Base-by-base conservation (phyloP, 176 grass and related monocot species). In the Cymbopogon citratus region DNA sequence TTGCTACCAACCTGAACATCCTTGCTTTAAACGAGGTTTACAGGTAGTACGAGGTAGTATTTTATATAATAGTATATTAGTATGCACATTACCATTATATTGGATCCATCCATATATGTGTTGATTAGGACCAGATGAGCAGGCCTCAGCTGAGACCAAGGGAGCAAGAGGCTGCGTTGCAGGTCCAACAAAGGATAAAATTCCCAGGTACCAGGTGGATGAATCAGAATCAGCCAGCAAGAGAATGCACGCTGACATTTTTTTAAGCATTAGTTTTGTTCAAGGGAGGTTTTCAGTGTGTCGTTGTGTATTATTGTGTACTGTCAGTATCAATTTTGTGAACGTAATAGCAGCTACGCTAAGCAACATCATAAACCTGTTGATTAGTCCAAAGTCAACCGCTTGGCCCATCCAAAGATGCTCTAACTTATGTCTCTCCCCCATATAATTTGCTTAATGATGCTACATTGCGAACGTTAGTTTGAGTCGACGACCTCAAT, bases 371-470 rank as follows among this genome's bases (percentile, higher is more conserved):
- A 14, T 35, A 41, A 70, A 39, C 73, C 4, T 64, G 54, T 72
- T 85, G 33, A 23, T 85, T 65, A 73, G 11, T 79, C 52, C n/a
- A 25, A 64, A 39, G 67, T 85, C 76, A 79, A 65, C 83, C 5
- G 1, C 14, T 29, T 54, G 31, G 63, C 41, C 6, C 15, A 29
- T 72, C 44, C 29, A 35, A 24, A 64, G 75, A 72, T 79, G 66
- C 38, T 63, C 23, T 62, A 63, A 49, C 63, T 39, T 28, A 16
- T 63, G 68, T 80, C 4, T 51, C 31, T 64, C 56, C 31, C 29
- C 52, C 27, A 34, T 69, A 44, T 26, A 45, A 63, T 77, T 63
- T 49, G 25, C 70, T 16, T 31, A 49, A 49, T 31, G 43, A 73
- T 73, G 41, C 25, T 40, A 2, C 38, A n/a, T 9, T 44, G 40